Evolutionary conservation across 169 alveolate genomes (phyloP), one percentile per base, ranked within the genome.

Genomic region (Eimeria maxima): DNA sequence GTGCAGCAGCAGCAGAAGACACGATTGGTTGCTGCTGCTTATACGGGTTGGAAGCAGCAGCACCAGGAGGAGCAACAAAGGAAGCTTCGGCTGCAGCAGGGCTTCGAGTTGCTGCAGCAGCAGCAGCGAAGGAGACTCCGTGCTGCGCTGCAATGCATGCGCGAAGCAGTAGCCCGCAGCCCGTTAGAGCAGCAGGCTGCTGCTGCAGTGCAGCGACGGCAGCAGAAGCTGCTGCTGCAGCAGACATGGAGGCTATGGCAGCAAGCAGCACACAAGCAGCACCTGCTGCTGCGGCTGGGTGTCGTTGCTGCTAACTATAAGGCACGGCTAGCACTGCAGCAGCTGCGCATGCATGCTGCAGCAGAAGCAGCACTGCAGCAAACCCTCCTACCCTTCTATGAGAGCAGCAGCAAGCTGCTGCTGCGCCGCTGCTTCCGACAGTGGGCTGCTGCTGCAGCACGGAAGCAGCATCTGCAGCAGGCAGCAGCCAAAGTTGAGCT

Each of bases 341-440:
- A 53, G 90, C 90, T 81, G 50, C 90, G 90, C n/a, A 24, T 24
- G 90, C 90, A 81, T 81, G 90, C 73, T 11, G 71, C 47, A 44
- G 90, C 90, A 81, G 90, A 81, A 47, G 47, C 90, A 53, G 90
- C 90, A 45, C 50, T 81, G 90, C 90, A 81, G 90, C 73, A 50
- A n/a, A 60, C 73, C 22, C 42, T 47, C 13, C 90, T 20, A 73
- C 47, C 63, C 24, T 29, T 81, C 14, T 44, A 24, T 53, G 44
- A 20, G 73, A 45, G 24, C 71, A 45, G 71, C 71, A 18, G 57
- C 44, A 81, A n/a, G 44, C 69, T 60, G 69, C 69, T 60, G 69
- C 69, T 60, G 69, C 69, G 69, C 0, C 69, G 69, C 69, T 60
- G 11, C 50, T 53, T 24, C 33, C 71, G 18, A 18, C 90, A 20